phyloP scores from a whole-genome alignment of 306 rosid genomes.

The Vigna trinervia region DNA sequence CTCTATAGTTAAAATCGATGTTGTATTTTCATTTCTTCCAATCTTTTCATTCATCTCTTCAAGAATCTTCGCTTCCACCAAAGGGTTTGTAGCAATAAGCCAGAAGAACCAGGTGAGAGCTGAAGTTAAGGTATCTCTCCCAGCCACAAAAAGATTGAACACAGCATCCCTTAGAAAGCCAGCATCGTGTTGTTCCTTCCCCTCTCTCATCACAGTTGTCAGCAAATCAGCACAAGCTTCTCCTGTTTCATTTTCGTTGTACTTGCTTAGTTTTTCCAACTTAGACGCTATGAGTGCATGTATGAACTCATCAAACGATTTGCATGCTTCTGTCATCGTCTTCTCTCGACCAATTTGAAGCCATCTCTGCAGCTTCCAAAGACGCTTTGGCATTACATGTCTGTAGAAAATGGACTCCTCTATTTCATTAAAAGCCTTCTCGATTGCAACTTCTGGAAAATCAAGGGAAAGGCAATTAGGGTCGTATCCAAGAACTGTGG shows the following conservation, averaged over 20 bases:
- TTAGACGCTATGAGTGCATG: slow-evolving; percentile 38
- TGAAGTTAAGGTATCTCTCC: slow-evolving; percentile 55
- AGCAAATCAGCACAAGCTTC: slow-evolving; percentile 34
- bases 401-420: slow-evolving; percentile 49
- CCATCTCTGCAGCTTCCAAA: slow-evolving; percentile 57
- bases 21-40: background rate
- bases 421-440: slow-evolving; percentile 49
- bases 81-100: slow-evolving; percentile 55
- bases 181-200: background rate
- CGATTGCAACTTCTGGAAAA: slow-evolving; percentile 41
- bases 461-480: slow-evolving; percentile 50
- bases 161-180: slow-evolving; percentile 58
- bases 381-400: slow-evolving; percentile 19
- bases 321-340: slow-evolving; percentile 38
- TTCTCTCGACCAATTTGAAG: slow-evolving; percentile 54
- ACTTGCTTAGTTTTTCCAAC: slow-evolving; percentile 8
- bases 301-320: slow-evolving; percentile 47
- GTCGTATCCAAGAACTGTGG: slow-evolving; percentile 49
- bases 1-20: background rate
- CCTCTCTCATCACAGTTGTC: slow-evolving; percentile 38
- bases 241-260: background rate
- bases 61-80: slow-evolving; percentile 52
- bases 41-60: slow-evolving; percentile 46
- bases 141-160: slow-evolving; percentile 51
- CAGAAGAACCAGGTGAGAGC: slow-evolving; percentile 63